A percentile compares a stretch with the other conserved stretches of the same genome.
These are phyloP conservation scores for Stemphylium beticola DNA, from an alignment of 2,329 filamentous ascomycete species.

Conservation along the genomic window DNA sequence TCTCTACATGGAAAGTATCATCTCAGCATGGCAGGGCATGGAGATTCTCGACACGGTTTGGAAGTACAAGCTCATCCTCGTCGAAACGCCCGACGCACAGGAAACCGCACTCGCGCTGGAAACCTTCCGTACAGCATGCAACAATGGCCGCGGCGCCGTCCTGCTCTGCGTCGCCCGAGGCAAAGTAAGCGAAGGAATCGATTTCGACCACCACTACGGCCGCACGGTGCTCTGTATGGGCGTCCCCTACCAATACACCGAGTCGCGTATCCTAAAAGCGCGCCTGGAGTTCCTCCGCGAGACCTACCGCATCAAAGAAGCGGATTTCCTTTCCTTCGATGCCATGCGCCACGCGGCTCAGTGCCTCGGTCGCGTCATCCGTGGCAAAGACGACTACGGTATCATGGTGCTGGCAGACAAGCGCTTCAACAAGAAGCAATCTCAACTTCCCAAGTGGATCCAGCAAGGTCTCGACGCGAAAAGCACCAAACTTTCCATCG, in stretches of 20 bases:
- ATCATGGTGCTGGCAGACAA: constrained; percentile 98
- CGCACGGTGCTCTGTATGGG: constrained; percentile 95
- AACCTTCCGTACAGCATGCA: constrained; percentile 96
- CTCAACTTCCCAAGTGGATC: constrained; percentile 96
- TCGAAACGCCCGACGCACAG: constrained; percentile 96
- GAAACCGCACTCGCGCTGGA: constrained; percentile 95
- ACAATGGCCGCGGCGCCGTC: constrained; percentile 92
- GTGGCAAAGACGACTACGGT: constrained; percentile 99
- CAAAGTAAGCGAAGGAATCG: constrained; percentile 97
- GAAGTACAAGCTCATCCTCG: constrained; percentile 98
- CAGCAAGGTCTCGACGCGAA: constrained; percentile 83
- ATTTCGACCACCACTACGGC: constrained; percentile 99
- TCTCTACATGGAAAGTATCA: constrained; percentile 98
- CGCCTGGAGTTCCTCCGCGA: constrained; percentile 95
- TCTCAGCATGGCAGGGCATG: constrained; percentile 99
- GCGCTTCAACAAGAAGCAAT: constrained; percentile 88
- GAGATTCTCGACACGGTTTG: constrained; percentile 96
- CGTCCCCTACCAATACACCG: constrained; percentile 98
- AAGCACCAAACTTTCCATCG: constrained; percentile 89
- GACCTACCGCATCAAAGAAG: constrained; percentile 94
- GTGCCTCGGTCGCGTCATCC: constrained; percentile 89
- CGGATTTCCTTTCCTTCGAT: constrained; percentile 97
- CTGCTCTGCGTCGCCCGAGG: constrained; percentile 94
- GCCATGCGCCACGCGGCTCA: constrained; percentile 99
- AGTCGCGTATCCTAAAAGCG: constrained; percentile 94